These are phyloP conservation scores for Drechslera avenae DNA, from an alignment of 2,329 filamentous ascomycete genomes.

Conservation along the genomic window DNA sequence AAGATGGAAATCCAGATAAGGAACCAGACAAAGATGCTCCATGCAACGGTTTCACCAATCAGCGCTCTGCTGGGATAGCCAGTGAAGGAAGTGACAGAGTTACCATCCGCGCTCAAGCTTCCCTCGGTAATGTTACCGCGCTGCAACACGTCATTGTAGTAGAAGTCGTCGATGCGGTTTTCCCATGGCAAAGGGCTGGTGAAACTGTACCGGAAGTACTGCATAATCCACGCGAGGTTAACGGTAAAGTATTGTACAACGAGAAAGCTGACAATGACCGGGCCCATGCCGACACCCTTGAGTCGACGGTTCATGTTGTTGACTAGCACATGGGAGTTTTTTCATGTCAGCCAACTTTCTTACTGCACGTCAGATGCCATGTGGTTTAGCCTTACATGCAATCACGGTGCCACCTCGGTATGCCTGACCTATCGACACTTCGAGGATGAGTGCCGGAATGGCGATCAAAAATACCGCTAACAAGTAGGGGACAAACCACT, in stretches of 20 bases:
- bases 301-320: constrained; percentile 59
- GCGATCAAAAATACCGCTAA: constrained; percentile 61
- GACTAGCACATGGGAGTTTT: constrained; percentile 14
- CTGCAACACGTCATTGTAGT: constrained; percentile 55
- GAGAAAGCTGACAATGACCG: constrained; percentile 57
- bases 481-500: constrained; percentile 66
- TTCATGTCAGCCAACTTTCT: background rate
- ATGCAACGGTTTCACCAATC: constrained; percentile 63
- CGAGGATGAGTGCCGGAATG: constrained; percentile 61
- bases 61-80: constrained; percentile 55
- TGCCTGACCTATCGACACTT: constrained; percentile 59
- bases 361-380: background rate
- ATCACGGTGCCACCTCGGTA: constrained; percentile 62
- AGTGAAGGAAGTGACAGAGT: constrained; percentile 52
- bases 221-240: constrained; percentile 65
- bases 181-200: constrained; percentile 61
- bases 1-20: constrained; percentile 65
- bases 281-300: constrained; percentile 60
- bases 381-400: constrained; percentile 43
- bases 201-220: constrained; percentile 63
- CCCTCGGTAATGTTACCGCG: constrained; percentile 53
- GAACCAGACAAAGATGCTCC: constrained; percentile 65
- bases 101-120: constrained; percentile 42
- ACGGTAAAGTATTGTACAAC: constrained; percentile 64
- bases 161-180: constrained; percentile 58